Evolutionary conservation across 179 eudicot genomes (phyloP).

Genomic region (Sideroxylon spinosum): DNA sequence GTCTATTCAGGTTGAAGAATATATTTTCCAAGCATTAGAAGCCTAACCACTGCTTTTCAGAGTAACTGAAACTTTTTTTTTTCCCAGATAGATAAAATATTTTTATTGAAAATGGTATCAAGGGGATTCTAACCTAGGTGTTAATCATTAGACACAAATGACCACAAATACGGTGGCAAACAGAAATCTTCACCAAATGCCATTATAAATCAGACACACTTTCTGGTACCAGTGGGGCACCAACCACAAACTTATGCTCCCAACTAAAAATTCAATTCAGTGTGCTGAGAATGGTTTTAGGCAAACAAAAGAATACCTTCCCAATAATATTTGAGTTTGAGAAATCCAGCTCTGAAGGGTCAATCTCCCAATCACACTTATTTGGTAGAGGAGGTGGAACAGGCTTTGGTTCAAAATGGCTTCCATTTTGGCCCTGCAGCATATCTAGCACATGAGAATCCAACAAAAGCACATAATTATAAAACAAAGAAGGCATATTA

Average conservation of each 20-base stretch:
- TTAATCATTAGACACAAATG: background rate
- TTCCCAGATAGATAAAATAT: too few relatives aligned
- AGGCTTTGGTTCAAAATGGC: constrained; percentile 94
- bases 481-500: constrained; percentile 2
- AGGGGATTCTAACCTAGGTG: too few relatives aligned
- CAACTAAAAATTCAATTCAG: background rate
- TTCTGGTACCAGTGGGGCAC: background rate
- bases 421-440: constrained; percentile 95
- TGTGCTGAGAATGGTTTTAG: background rate
- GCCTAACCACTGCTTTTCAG: background rate
- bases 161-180: background rate
- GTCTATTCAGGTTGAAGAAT: background rate
- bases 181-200: background rate
- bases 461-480: constrained; percentile 2
- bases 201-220: background rate
- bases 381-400: constrained; percentile 91
- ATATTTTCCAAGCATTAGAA: background rate
- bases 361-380: constrained; percentile 99
- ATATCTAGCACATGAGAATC: constrained; percentile 12
- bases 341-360: constrained; percentile 90
- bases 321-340: constrained; percentile 69
- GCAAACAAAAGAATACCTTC: constrained; percentile 54
- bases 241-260: background rate
- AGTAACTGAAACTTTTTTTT: background rate
- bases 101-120: too few relatives aligned